These are phyloP conservation scores for Cercospora sp. DNA, from an alignment of 2,329 filamentous ascomycete genomes.

Conservation along the genomic window DNA sequence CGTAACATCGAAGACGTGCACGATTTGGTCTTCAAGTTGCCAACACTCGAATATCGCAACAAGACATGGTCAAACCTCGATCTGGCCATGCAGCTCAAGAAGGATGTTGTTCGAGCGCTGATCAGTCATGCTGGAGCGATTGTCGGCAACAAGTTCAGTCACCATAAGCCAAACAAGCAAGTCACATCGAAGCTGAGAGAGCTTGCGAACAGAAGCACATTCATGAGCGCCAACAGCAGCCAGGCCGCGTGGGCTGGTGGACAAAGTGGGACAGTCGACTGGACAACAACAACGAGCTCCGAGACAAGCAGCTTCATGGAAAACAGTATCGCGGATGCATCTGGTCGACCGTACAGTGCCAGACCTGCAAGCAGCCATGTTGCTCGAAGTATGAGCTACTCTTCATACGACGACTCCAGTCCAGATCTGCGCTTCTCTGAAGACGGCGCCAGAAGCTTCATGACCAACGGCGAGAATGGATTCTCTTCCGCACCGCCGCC, in stretches of 20 bases:
- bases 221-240: conserved; percentile 46
- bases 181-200: conserved; percentile 80
- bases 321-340: conserved; percentile 23
- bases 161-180: conserved; percentile 77
- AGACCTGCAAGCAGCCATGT: conserved; percentile 34
- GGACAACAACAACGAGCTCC: conserved; percentile 25
- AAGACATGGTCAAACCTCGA: conserved; percentile 99
- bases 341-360: conserved; percentile 34
- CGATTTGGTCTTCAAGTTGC: conserved; percentile 94
- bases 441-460: background rate
- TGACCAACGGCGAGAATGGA: conserved; percentile 6
- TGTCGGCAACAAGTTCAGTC: conserved; percentile 93
- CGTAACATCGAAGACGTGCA: conserved; percentile 96
- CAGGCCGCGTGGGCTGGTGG: conserved; percentile 11
- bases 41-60: conserved; percentile 92
- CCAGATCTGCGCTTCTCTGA: conserved; percentile 17
- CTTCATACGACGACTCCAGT: conserved; percentile 29
- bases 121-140: conserved; percentile 96
- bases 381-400: conserved; percentile 28
- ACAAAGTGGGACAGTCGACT: conserved; percentile 20
- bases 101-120: conserved; percentile 87
- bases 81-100: conserved; percentile 87
- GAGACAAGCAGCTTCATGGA: conserved; percentile 35
- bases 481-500: background rate
- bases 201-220: conserved; percentile 73